A percentile compares a stretch with the other conserved stretches of the same genome.
These are phyloP conservation scores for Hydnum rufescens DNA, from an alignment of 768 basidiomycete genomes.

Conservation along the genomic window DNA sequence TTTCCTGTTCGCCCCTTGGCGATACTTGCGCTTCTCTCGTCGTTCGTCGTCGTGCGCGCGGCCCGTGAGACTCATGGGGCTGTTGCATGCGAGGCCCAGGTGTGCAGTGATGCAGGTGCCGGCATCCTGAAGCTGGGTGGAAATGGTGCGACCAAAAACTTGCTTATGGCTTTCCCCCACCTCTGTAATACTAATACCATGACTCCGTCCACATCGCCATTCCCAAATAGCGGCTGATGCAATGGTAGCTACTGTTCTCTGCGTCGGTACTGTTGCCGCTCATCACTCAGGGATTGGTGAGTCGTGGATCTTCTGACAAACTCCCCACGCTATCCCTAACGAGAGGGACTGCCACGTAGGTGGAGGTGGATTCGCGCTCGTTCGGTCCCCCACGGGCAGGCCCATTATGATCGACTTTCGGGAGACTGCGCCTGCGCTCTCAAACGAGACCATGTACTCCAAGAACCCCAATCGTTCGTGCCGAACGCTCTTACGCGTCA, in stretches of 20 bases:
- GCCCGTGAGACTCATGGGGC: constrained; percentile 66
- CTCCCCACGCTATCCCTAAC: constrained; percentile 27
- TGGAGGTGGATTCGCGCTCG: constrained; percentile 65
- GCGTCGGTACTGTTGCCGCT: constrained; percentile 45
- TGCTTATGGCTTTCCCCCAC: too few relatives aligned
- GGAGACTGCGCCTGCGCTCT: constrained; percentile 58
- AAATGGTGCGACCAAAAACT: too few relatives aligned
- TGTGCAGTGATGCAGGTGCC: constrained; percentile 74
- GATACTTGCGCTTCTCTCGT: too few relatives aligned
- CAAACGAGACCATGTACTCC: constrained; percentile 61
- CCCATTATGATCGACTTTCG: constrained; percentile 71
- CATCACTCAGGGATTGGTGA: constrained; percentile 64
- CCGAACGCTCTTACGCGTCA: not conserved
- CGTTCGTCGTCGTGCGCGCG: too few relatives aligned
- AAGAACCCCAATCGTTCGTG: not conserved
- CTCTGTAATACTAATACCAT: too few relatives aligned
- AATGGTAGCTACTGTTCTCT: constrained; percentile 21
- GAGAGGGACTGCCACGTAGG: constrained; percentile 22
- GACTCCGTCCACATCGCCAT: too few relatives aligned
- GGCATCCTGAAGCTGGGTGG: constrained; percentile 31
- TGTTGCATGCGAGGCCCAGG: constrained; percentile 72
- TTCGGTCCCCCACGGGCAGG: constrained; percentile 36
- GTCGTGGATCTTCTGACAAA: not conserved
- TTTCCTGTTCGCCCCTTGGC: too few relatives aligned
- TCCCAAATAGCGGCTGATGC: too few relatives aligned